These are phyloP conservation scores for Trypanosoma brucei DNA, from an alignment of 208 protist species.

Conservation along the genomic window DNA sequence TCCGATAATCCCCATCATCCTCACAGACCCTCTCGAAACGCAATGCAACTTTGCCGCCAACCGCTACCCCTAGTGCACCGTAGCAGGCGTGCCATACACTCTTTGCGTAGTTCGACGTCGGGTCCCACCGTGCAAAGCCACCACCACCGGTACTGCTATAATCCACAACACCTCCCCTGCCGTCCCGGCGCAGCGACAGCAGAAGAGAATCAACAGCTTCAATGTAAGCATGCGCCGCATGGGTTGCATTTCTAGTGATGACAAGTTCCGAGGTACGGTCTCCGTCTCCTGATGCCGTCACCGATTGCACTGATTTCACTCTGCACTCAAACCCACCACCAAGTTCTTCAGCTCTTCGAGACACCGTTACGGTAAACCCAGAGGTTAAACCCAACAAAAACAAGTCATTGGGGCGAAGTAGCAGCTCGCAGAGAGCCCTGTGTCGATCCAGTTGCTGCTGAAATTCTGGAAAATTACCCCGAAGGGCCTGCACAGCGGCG, in stretches of 20 bases:
- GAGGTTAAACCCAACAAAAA: slow-evolving; percentile 5
- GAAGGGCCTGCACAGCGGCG: slow-evolving; percentile 51
- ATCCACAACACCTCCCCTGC: not conserved
- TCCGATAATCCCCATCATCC: not conserved
- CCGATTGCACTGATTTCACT: slow-evolving; percentile 2
- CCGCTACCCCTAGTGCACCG: slow-evolving; percentile 33
- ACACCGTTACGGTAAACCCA: slow-evolving; percentile 11
- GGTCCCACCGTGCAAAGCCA: slow-evolving; percentile 34
- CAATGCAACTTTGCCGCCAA: slow-evolving; percentile 22
- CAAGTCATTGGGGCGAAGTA: slow-evolving; percentile 17
- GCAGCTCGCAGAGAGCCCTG: slow-evolving; percentile 24
- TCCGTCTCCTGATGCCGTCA: not conserved
- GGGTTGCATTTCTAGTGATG: slow-evolving; percentile 4
- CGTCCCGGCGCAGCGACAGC: not conserved
- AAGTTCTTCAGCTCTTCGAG: not conserved
- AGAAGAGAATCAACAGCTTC: slow-evolving; percentile 18
- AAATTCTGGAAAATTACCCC: slow-evolving; percentile 39
- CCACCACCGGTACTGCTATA: not conserved
- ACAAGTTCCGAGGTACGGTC: not conserved
- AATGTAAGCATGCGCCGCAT: slow-evolving; percentile 21
- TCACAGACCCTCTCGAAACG: slow-evolving; percentile 18
- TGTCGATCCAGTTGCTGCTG: slow-evolving; percentile 39
- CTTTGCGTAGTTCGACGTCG: slow-evolving; percentile 39
- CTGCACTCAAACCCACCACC: slow-evolving; percentile 10
- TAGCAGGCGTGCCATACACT: slow-evolving; percentile 55